phyloP scores from a whole-genome alignment of 495 filamentous ascomycete species.

The Aspergillus diversus region DNA sequence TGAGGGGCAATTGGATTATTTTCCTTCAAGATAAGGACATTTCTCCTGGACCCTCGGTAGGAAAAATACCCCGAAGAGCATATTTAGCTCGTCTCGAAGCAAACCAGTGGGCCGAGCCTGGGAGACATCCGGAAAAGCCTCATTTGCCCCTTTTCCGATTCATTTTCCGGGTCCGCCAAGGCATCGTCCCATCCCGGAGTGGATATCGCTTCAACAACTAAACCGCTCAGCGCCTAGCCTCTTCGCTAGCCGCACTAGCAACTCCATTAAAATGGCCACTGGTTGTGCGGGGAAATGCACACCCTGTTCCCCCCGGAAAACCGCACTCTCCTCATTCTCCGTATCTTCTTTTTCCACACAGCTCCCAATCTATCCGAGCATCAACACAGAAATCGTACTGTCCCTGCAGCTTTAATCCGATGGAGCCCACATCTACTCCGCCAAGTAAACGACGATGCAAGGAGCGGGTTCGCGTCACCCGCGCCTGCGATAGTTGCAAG shows the following conservation, averaged over 20 bases:
- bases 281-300: not conserved
- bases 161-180: slow-evolving; percentile 11
- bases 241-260: no score
- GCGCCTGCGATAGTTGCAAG: slow-evolving; percentile 42
- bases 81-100: no score
- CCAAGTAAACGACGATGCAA: slow-evolving; percentile 28
- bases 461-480: slow-evolving; percentile 35
- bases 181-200: not conserved
- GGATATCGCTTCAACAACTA: no score
- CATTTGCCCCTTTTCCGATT: slow-evolving; percentile 2
- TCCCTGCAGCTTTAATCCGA: not conserved
- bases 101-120: not conserved
- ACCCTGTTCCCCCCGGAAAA: not conserved
- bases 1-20: no score
- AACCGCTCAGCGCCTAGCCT: no score
- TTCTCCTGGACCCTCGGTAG: no score
- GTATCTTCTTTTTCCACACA: slow-evolving; percentile 6
- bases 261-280: no score
- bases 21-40: no score
- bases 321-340: not conserved
- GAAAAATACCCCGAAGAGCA: no score
- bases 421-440: slow-evolving; percentile 15
- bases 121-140: slow-evolving; percentile 6
- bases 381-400: no score
- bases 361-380: not conserved